Percentiles rank a stretch among this genome's conserved stretches.
These are phyloP conservation scores for Chytridium lagenaria DNA, from an alignment of 371 early-diverging fungal genomes.

Conservation along the genomic window DNA sequence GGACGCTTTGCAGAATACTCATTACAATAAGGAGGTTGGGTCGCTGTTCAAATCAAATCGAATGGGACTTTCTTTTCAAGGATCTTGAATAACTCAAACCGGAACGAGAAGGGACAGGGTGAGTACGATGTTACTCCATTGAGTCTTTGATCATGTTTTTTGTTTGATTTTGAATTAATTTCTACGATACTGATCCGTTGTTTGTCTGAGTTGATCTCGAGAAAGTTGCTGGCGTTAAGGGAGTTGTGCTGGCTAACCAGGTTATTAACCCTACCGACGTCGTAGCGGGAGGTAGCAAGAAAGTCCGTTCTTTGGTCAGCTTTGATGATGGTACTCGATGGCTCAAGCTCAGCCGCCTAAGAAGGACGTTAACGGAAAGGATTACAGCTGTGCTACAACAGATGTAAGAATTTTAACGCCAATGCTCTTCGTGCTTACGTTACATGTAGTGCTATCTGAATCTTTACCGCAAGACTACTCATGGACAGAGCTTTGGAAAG, in stretches of 20 bases:
- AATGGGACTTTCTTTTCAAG: slow-evolving; percentile 61
- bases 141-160: neutral
- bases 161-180: neutral
- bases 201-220: slow-evolving; percentile 89
- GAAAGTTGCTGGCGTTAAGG: slow-evolving; percentile 89
- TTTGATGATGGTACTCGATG: slow-evolving; percentile 87
- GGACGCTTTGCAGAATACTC: slow-evolving; percentile 57
- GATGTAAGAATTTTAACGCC: slow-evolving; percentile 11
- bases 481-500: slow-evolving; percentile 9
- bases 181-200: neutral
- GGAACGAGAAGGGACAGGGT: slow-evolving; percentile 74
- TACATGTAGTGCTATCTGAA: slow-evolving; percentile 59
- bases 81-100: slow-evolving; percentile 46
- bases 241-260: slow-evolving; percentile 84
- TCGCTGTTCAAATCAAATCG: slow-evolving; percentile 85
- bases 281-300: slow-evolving; percentile 64
- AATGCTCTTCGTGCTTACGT: neutral
- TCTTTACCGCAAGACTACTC: slow-evolving; percentile 61
- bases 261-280: slow-evolving; percentile 71
- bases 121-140: neutral
- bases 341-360: slow-evolving; percentile 66
- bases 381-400: slow-evolving; percentile 1
- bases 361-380: slow-evolving; percentile 53
- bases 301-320: slow-evolving; percentile 74
- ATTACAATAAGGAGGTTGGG: slow-evolving; percentile 74